These are phyloP conservation scores for Podaxis sp. DNA, from an alignment of 768 basidiomycete species.

Conservation along the genomic window DNA sequence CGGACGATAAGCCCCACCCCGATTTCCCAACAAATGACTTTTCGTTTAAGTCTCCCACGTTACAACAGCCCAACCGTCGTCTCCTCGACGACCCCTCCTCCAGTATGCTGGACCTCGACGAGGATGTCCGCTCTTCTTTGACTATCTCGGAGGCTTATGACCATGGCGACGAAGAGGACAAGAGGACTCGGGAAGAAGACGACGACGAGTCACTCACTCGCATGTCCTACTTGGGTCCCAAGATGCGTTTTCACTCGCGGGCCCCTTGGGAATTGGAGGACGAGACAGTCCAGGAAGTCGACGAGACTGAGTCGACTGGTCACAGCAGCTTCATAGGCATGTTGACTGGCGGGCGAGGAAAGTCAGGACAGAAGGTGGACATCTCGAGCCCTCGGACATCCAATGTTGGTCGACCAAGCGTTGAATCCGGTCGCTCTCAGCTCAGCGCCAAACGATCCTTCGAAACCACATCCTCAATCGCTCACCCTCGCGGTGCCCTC, in stretches of 20 bases:
- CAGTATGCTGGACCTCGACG: constrained; percentile 59
- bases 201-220: constrained; percentile 46
- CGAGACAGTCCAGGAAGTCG: constrained; percentile 42
- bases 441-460: constrained; percentile 55
- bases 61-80: constrained; percentile 32
- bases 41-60: constrained; percentile 22
- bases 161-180: constrained; percentile 26
- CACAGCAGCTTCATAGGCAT: constrained; percentile 27
- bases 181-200: constrained; percentile 32
- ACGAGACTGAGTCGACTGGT: constrained; percentile 41
- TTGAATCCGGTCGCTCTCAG: constrained; percentile 59
- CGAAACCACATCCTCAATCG: constrained; percentile 54
- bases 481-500: constrained; percentile 51
- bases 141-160: constrained; percentile 28
- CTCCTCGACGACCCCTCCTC: constrained; percentile 45
- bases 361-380: constrained; percentile 45
- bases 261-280: constrained; percentile 80
- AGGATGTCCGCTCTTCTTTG: constrained; percentile 43
- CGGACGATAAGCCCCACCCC: constrained; percentile 30
- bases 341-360: constrained; percentile 21
- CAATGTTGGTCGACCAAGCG: constrained; percentile 53
- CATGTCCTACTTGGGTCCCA: constrained; percentile 79
- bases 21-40: constrained; percentile 28
- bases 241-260: constrained; percentile 77
- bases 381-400: constrained; percentile 45